phyloP scores from a whole-genome alignment of 2,329 filamentous ascomycete genomes.

The Dothideomycetidae sp. region DNA sequence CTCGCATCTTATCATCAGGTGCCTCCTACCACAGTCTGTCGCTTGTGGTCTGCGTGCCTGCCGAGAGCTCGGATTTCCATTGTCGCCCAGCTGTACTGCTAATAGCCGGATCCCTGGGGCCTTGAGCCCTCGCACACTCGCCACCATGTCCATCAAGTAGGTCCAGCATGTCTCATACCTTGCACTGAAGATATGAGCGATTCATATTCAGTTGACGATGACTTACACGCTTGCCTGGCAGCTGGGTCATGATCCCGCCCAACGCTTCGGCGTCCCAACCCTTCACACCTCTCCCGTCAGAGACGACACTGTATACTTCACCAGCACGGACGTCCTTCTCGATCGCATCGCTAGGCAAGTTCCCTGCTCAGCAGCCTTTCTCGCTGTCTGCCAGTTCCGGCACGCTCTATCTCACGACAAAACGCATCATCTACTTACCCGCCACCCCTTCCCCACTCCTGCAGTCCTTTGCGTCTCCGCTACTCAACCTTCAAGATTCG shows the following conservation, averaged over 20 bases:
- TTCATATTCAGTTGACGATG: no score
- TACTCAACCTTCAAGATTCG: conserved; percentile 75
- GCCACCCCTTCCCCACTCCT: conserved; percentile 51
- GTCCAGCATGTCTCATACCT: no score
- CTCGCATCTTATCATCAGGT: no score
- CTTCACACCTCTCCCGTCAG: conserved; percentile 73
- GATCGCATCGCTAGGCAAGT: conserved; percentile 53
- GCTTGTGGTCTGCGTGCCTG: no score
- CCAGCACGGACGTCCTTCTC: conserved; percentile 65
- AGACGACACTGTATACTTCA: conserved; percentile 68
- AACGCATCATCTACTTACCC: conserved; percentile 76
- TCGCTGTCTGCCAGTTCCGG: conserved; percentile 16
- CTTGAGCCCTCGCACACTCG: not conserved
- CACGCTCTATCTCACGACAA: conserved; percentile 18
- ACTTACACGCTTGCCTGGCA: no score
- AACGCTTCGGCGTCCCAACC: conserved; percentile 33
- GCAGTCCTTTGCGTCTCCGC: conserved; percentile 78
- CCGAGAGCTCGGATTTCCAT: no score
- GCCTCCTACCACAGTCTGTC: no score
- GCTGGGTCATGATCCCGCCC: conserved; percentile 87
- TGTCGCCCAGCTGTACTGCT: no score
- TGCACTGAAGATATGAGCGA: no score
- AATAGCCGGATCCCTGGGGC: no score
- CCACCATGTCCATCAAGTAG: conserved; percentile 9
- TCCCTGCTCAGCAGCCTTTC: conserved; percentile 22